Conservation (phyloP, 1,139 yeast genomes). For the Blastobotrys raffinosifermentans region DNA sequence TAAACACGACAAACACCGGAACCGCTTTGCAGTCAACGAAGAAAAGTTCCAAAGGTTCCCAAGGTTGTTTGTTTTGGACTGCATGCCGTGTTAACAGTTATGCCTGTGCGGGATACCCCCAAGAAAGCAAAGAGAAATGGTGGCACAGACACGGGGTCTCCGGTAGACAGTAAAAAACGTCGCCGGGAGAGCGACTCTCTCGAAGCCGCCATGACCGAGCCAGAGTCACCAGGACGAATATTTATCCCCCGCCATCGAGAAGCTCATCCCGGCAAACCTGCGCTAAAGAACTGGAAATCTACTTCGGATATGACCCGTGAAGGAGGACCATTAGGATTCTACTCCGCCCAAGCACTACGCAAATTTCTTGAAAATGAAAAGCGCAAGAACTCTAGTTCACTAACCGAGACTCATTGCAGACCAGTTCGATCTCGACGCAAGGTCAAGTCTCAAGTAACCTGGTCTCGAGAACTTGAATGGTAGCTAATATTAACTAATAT, state of each 20-base stretch:
- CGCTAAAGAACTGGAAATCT: constrained; percentile 11
- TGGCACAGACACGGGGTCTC: background rate
- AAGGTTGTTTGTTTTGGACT: no score
- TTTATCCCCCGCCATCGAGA: constrained; percentile 21
- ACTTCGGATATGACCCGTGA: constrained; percentile 1
- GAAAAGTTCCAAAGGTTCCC: no score
- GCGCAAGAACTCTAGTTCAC: constrained; percentile 1
- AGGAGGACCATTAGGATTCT: constrained; percentile 17
- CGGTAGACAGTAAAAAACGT: background rate
- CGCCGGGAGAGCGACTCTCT: no score
- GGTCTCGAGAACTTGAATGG: constrained; percentile 6
- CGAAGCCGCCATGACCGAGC: no score
- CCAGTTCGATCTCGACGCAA: constrained; percentile 1
- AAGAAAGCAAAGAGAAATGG: background rate
- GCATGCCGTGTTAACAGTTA: background rate
- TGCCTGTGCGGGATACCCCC: background rate
- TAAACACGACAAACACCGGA: no score
- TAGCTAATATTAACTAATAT: background rate
- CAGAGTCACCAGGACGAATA: constrained; percentile 19
- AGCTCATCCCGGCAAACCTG: constrained; percentile 12
- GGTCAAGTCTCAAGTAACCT: constrained; percentile 9
- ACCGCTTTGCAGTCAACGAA: no score
- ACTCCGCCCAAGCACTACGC: constrained; percentile 20
- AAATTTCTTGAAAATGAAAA: constrained; percentile 5
- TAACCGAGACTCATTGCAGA: background rate